phyloP scores from a whole-genome alignment of 1,284 basidiomycete genomes.

The Malassezia japonica region DNA sequence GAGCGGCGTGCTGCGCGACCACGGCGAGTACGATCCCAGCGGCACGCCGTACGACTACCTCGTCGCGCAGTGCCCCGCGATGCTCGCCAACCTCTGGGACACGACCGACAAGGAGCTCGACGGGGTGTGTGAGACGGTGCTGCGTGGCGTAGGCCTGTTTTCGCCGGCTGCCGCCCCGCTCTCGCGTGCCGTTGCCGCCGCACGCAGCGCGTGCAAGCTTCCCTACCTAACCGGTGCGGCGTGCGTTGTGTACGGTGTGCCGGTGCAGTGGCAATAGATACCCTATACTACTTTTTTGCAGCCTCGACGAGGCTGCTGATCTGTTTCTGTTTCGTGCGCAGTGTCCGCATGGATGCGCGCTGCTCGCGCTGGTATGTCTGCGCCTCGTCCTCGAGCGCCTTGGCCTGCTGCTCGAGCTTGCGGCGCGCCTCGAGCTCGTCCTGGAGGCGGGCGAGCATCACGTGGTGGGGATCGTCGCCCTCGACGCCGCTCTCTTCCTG shows the following conservation, averaged over 20 bases:
- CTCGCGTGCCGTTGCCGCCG: slow-evolving; percentile 67
- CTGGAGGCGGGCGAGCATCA: neutral
- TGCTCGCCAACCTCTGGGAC: slow-evolving; percentile 94
- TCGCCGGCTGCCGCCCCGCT: slow-evolving; percentile 46
- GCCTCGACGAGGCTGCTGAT: neutral
- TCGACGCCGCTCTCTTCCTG: neutral
- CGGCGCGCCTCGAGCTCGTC: slow-evolving; percentile 9
- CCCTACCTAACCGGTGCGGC: slow-evolving; percentile 93
- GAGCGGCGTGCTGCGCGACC: slow-evolving; percentile 72
- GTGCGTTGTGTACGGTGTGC: slow-evolving; percentile 86
- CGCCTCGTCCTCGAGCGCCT: neutral
- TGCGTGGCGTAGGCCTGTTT: slow-evolving; percentile 62
- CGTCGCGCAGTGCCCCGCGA: slow-evolving; percentile 84
- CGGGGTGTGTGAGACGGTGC: slow-evolving; percentile 73
- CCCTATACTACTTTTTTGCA: neutral
- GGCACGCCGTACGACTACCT: slow-evolving; percentile 91
- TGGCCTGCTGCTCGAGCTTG: slow-evolving; percentile 6
- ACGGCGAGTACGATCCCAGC: slow-evolving; percentile 82
- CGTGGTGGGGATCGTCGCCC: neutral
- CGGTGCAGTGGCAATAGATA: slow-evolving; percentile 50
- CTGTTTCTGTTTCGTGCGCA: slow-evolving; percentile 85
- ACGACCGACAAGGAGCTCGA: slow-evolving; percentile 97
- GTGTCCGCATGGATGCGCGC: slow-evolving; percentile 57
- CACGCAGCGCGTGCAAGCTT: slow-evolving; percentile 72
- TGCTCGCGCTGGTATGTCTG: slow-evolving; percentile 3